Evolutionary conservation across 2,329 filamentous ascomycete genomes (phyloP).

Genomic region (Mycosphaerella sp.): DNA sequence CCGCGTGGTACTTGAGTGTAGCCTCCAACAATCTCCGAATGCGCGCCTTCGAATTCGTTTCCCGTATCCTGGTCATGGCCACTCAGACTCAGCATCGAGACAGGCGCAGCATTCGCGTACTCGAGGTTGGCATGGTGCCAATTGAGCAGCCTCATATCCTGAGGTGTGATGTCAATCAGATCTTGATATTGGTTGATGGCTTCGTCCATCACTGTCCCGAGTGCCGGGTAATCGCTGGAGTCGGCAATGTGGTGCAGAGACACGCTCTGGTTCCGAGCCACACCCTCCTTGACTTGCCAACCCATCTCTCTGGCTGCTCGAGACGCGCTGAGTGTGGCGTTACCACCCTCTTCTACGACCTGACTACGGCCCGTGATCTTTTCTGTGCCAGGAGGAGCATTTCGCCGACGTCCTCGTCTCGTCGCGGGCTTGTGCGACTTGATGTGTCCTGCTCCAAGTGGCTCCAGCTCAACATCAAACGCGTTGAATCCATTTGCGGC

Average conservation of each 20-base stretch:
- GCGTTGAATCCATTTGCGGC: slow-evolving; percentile 31
- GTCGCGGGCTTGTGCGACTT: slow-evolving; percentile 29
- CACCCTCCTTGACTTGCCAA: slow-evolving; percentile 66
- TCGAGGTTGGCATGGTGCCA: slow-evolving; percentile 99
- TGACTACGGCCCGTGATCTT: slow-evolving; percentile 67
- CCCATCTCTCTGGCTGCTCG: slow-evolving; percentile 74
- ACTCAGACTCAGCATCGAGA: slow-evolving; percentile 77
- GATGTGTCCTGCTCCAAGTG: slow-evolving; percentile 27
- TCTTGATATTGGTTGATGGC: slow-evolving; percentile 82
- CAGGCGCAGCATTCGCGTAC: slow-evolving; percentile 90
- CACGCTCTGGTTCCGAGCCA: slow-evolving; percentile 47
- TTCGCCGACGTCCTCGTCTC: slow-evolving; percentile 34
- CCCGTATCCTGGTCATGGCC: slow-evolving; percentile 97
- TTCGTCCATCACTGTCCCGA: slow-evolving; percentile 87
- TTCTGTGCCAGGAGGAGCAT: slow-evolving; percentile 48
- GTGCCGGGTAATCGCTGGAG: slow-evolving; percentile 58
- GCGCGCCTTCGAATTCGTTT: slow-evolving; percentile 93
- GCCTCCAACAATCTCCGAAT: slow-evolving; percentile 87
- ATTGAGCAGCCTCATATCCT: slow-evolving; percentile 85
- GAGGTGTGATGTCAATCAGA: slow-evolving; percentile 73
- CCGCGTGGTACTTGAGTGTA: slow-evolving; percentile 92
- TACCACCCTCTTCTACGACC: slow-evolving; percentile 63
- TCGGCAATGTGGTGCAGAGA: slow-evolving; percentile 64
- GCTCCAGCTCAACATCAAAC: slow-evolving; percentile 33
- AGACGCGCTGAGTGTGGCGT: slow-evolving; percentile 65